Evolutionary conservation across 441 rosid genomes (phyloP), one percentile per base, ranked within the genome.

Genomic region (Pelargonium fulgidum): DNA sequence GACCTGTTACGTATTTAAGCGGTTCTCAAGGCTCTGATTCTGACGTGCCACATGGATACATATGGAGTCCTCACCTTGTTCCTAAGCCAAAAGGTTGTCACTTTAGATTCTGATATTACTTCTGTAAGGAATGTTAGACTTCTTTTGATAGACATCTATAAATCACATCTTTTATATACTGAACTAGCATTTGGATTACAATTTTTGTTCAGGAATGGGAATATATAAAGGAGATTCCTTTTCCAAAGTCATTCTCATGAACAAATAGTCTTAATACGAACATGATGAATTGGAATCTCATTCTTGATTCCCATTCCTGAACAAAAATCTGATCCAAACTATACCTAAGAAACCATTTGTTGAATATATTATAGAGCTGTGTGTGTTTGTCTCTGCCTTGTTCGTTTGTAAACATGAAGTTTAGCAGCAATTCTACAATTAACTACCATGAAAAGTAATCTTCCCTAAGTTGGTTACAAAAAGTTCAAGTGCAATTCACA

Each of bases 61-160:
- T 95, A 81, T 95, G 99, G 99, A 95, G 99, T 77, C 98, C 98
- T 72, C 94, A 90, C 69, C 98, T 90, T 70, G 98, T 90, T 73
- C 99, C 99, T 61, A 95, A 95, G 82, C 99, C 98, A 67, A 95
- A 95, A 95, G 98, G 98, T 95, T 78, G 66, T 62, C 62, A 42
- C 62, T 69, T 52, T 68, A 45, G 62, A 24, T 67, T 71, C 76
- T 50, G 56, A 54, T 61, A 14, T 12, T 56, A 0, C 48, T 11
- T 47, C 42, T 24, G 64, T 19, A 71, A 41, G 12, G 48, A 62
- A 58, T 56, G 56, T 70, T 68, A 36, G 19, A 29, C 19, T 2
- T 45, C 17, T 16, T 22, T 45, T 13, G 8, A 39, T 42, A 10
- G 41, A 19, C 44, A 64, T 39, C 42, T 39, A 39, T 6, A 39